phyloP scores from a whole-genome alignment of 371 early-diverging fungal genomes.

The Rhizopus microsporus region DNA sequence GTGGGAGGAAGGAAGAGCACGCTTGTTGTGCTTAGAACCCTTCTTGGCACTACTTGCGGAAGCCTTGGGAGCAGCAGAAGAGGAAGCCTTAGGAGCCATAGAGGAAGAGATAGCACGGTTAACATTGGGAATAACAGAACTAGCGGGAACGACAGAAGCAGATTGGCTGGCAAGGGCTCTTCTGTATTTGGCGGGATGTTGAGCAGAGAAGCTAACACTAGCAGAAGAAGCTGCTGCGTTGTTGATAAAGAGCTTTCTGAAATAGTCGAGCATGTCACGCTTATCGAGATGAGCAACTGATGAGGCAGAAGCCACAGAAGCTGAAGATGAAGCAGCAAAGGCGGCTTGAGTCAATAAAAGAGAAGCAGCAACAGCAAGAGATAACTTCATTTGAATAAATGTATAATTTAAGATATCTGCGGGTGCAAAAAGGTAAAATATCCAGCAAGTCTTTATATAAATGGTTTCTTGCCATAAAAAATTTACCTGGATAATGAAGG shows the following conservation, averaged over 20 bases:
- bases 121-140: no score
- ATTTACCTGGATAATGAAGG: no score
- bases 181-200: conserved; percentile 1
- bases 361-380: conserved; percentile 12
- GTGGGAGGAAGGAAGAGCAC: background rate
- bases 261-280: conserved; percentile 15
- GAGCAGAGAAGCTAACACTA: background rate
- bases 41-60: background rate
- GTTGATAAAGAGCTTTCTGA: conserved; percentile 1
- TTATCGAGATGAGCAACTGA: conserved; percentile 9
- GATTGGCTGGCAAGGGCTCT: conserved; percentile 1
- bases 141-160: background rate
- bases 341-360: conserved; percentile 8
- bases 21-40: no score
- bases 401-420: background rate
- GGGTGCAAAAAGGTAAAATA: background rate
- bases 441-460: background rate
- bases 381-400: conserved; percentile 13
- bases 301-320: background rate
- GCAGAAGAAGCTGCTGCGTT: background rate
- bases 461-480: no score
- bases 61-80: conserved; percentile 1
- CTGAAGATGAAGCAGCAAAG: background rate
- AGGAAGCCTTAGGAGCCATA: conserved; percentile 3
- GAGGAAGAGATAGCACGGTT: background rate